Evolutionary conservation across 257 asterid genomes (phyloP).

Genomic region (Rehmannia glutinosa): DNA sequence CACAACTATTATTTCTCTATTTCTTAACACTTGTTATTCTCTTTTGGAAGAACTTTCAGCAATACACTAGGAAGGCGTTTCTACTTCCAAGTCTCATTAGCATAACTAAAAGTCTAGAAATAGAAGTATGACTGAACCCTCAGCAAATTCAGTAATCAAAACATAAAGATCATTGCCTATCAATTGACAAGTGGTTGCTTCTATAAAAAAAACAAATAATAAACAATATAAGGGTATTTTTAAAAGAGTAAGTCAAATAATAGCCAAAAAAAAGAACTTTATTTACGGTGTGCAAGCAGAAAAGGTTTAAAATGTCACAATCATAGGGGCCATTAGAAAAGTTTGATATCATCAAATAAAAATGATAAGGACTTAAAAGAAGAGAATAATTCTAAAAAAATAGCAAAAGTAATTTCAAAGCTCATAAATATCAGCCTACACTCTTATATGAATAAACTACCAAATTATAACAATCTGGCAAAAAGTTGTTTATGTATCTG

Average conservation of each 20-base stretch:
- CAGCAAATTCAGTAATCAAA: not conserved
- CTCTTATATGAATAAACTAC: no score
- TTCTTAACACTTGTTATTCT: not conserved
- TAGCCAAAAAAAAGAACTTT: no score
- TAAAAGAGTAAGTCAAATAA: not conserved
- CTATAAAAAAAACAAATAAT: not conserved
- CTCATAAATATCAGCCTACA: no score
- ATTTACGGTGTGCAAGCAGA: not conserved
- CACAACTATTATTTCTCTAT: not conserved
- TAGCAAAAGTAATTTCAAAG: no score
- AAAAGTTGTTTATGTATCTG: not conserved
- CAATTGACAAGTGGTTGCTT: not conserved
- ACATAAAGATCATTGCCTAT: not conserved
- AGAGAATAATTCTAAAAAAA: not conserved
- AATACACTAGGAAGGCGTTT: not conserved
- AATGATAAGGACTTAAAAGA: not conserved
- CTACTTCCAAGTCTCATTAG: not conserved
- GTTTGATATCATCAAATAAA: not conserved
- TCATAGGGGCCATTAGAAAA: not conserved
- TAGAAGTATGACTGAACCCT: constrained; percentile 7
- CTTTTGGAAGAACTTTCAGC: not conserved
- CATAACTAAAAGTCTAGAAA: not conserved
- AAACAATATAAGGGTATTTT: not conserved
- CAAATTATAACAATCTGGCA: not conserved
- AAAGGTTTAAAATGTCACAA: not conserved